Percentiles rank a stretch among this genome's conserved stretches.
These are phyloP conservation scores for Ophiognomonia clavigignenti-juglandacearum DNA, from an alignment of 2,329 filamentous ascomycete genomes.

Conservation along the genomic window DNA sequence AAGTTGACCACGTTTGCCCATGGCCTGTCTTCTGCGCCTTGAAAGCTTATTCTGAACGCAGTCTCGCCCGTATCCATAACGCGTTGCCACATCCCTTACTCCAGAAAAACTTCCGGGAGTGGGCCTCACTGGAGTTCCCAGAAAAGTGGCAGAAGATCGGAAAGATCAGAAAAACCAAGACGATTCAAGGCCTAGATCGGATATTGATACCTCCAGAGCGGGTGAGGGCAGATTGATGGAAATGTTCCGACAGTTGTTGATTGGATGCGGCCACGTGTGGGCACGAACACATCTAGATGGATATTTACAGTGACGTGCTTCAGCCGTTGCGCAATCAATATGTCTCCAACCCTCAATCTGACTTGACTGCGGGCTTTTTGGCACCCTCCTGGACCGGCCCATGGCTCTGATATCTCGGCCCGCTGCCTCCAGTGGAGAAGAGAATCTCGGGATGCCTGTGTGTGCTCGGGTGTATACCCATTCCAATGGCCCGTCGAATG, in stretches of 20 bases:
- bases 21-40: not conserved
- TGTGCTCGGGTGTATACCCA: conserved; percentile 88
- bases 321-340: conserved; percentile 6
- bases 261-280: not conserved
- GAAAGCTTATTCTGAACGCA: conserved; percentile 2
- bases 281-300: not conserved
- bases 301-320: conserved; percentile 5
- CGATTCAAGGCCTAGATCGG: conserved; percentile 12
- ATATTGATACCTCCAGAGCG: conserved; percentile 3
- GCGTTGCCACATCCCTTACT: conserved; percentile 7
- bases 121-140: conserved; percentile 12
- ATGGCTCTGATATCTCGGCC: conserved; percentile 14
- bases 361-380: conserved; percentile 8
- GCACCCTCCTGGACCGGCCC: conserved; percentile 9
- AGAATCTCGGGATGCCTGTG: conserved; percentile 84
- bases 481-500: conserved; percentile 78
- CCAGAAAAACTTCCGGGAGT: conserved; percentile 11
- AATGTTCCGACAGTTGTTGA: not conserved
- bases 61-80: conserved; percentile 13
- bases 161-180: conserved; percentile 5
- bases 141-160: conserved; percentile 3
- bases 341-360: not conserved
- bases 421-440: conserved; percentile 30
- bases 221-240: conserved; percentile 2
- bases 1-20: conserved; percentile 30